phyloP scores from a whole-genome alignment of 768 basidiomycete species.

The Boletus tomentosulus region DNA sequence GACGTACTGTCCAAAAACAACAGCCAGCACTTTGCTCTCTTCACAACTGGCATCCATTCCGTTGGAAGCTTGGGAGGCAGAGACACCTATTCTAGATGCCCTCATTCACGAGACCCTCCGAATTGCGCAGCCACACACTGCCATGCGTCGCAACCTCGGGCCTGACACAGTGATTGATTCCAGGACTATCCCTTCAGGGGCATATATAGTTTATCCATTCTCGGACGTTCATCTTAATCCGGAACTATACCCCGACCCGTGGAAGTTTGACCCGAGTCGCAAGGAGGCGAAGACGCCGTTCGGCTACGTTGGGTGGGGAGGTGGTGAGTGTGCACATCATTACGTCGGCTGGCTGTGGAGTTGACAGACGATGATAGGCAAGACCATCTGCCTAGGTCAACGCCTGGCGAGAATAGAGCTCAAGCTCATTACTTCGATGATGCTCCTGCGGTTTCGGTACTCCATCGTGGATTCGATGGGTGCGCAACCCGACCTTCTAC shows the following conservation, averaged over 20 bases:
- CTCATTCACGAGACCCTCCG: conserved; percentile 76
- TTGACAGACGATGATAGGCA: conserved; percentile 43
- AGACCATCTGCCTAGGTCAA: conserved; percentile 66
- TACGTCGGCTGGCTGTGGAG: conserved; percentile 12
- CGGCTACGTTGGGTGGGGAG: conserved; percentile 75
- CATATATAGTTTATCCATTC: conserved; percentile 77
- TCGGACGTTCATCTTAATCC: conserved; percentile 75
- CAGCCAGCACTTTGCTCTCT: conserved; percentile 31
- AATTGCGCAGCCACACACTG: conserved; percentile 73
- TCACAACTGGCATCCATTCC: conserved; percentile 55
- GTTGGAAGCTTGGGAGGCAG: conserved; percentile 63
- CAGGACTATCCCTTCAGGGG: conserved; percentile 66
- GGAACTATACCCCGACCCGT: conserved; percentile 69
- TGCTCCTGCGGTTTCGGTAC: conserved; percentile 62
- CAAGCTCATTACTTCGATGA: conserved; percentile 65
- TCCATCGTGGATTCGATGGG: conserved; percentile 53
- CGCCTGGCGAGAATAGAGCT: conserved; percentile 72
- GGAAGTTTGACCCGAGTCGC: conserved; percentile 66
- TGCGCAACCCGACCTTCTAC: conserved; percentile 38
- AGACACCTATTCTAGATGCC: conserved; percentile 67
- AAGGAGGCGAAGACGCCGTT: conserved; percentile 49
- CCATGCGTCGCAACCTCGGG: conserved; percentile 77
- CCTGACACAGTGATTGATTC: conserved; percentile 67
- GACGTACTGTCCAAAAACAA: conserved; percentile 32
- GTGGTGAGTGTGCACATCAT: conserved; percentile 48